phyloP scores from a whole-genome alignment of 495 filamentous ascomycete genomes.

The Sporormia fimetaria region DNA sequence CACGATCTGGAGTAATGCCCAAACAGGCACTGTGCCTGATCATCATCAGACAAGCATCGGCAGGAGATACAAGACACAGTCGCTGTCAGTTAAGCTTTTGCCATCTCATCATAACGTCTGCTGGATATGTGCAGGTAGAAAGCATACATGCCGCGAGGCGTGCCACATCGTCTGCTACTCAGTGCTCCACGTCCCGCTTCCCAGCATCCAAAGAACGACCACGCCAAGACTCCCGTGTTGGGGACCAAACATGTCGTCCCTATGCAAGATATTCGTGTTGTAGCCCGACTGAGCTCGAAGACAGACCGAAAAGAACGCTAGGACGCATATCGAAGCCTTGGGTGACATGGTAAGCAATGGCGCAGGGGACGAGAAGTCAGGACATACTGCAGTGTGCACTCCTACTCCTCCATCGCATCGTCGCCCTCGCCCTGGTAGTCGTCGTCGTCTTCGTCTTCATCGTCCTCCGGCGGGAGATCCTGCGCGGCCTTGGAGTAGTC shows the following conservation, averaged over 20 bases:
- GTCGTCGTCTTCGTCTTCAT: conserved; percentile 31
- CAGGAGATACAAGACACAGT: too few species aligned
- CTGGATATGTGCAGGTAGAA: conserved; percentile 4
- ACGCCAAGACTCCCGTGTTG: conserved; percentile 17
- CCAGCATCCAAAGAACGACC: conserved; percentile 3
- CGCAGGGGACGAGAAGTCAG: conserved; percentile 1
- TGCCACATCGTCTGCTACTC: not conserved
- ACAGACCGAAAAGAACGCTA: too few species aligned
- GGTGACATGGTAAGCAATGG: not conserved
- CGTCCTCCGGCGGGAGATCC: conserved; percentile 28
- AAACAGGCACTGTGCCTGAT: too few species aligned
- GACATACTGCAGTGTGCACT: conserved; percentile 4
- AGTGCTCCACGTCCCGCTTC: not conserved
- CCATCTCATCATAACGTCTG: not conserved
- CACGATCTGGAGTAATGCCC: too few species aligned
- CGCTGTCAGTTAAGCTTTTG: too few species aligned
- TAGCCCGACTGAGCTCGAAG: conserved; percentile 3
- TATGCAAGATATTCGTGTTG: conserved; percentile 16
- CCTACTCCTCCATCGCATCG: conserved; percentile 32
- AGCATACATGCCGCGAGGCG: conserved; percentile 1
- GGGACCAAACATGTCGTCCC: conserved; percentile 11
- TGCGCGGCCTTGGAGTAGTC: conserved; percentile 34
- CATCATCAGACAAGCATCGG: too few species aligned
- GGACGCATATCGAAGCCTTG: too few species aligned
- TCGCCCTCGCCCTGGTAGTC: conserved; percentile 32